Base-by-base conservation (phyloP, 805 yeast species). In the Starmerella ratchasimensis region DNA sequence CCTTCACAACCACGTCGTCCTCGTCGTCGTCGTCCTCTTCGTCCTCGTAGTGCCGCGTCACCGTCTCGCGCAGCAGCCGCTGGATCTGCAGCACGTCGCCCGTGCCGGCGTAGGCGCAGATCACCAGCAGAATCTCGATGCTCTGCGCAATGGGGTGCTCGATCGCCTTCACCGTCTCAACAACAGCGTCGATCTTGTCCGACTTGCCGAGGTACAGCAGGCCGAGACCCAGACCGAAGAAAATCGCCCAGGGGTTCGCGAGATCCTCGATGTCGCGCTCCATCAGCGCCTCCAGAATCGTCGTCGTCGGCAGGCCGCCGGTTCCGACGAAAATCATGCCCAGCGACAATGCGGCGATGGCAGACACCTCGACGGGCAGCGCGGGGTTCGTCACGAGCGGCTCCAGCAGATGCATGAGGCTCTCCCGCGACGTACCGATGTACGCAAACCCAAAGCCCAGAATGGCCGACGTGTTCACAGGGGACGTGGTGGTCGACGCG, bases 241-340 rank as follows among this genome's bases (percentile, higher is more conserved):
- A 84, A 50, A 83, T 74, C 34, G 82, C 74, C 83, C 93, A 88
- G 56, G 81, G 81, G 48, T 80, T 76, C 34, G 79, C 72, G 50
- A 90, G 68, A 54, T 84, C 94, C 18, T 65, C 57, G 31, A 74
- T 69, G 38, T 78, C 80, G 51, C 95, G 76, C 58, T 90, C 98
- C 53, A 90, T 67, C 45, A 90, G 66, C 3, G 94, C 78, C 61
- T 84, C 94, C 53, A 90, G 68, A 46, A 90, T 82, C 3, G 94
- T 72, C n/a, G 93, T 77, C 0, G 95, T 80, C 50, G 84, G 76
- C 50, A 86, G 96, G 43, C 96, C 94, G 54, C 94, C 82, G 5
- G 96, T 80, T 36, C 98, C 98, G 29, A 88, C 96, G 57, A 80
- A 90, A 2, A 83, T 80, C 53, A 86, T 94, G 33, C 98, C 94